These are phyloP conservation scores for Boletus huronensis DNA, from an alignment of 768 basidiomycete species.

Conservation along the genomic window DNA sequence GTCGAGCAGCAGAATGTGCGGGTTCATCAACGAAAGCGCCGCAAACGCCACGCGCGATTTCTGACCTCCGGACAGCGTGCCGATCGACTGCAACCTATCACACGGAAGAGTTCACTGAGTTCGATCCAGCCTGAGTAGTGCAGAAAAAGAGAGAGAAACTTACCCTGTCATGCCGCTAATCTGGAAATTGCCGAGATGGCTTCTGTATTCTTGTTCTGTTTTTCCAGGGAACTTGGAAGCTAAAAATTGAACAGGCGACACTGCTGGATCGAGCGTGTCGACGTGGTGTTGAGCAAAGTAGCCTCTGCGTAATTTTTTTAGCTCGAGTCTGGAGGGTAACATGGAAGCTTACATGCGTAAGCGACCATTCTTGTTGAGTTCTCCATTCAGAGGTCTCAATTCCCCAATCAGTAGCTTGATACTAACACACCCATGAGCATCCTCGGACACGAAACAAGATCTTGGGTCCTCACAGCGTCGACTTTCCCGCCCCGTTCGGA, in stretches of 20 bases:
- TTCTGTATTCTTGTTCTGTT: conserved; percentile 93
- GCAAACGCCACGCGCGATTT: conserved; percentile 96
- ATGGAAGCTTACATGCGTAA: conserved; percentile 68
- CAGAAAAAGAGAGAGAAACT: conserved; percentile 11
- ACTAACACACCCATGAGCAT: conserved; percentile 36
- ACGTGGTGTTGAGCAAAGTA: conserved; percentile 97
- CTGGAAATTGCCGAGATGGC: conserved; percentile 95
- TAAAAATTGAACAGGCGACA: conserved; percentile 94
- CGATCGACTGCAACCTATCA: conserved; percentile 76
- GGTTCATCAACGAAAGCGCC: conserved; percentile 76
- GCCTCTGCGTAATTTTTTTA: conserved; percentile 44
- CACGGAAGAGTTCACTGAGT: not conserved
- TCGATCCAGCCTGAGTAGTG: not conserved
- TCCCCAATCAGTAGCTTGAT: conserved; percentile 65
- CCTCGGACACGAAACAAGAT: not conserved
- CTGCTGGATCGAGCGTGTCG: conserved; percentile 76
- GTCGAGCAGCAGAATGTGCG: conserved; percentile 91
- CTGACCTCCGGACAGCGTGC: conserved; percentile 91
- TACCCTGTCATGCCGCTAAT: conserved; percentile 95
- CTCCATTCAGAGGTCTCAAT: conserved; percentile 45
- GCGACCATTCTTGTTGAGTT: conserved; percentile 88
- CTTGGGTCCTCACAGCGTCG: conserved; percentile 64
- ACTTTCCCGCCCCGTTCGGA: conserved; percentile 95
- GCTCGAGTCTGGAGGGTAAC: not conserved
- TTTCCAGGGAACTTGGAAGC: conserved; percentile 90